Base-by-base conservation (phyloP, 2,329 filamentous ascomycete species). In the Periconia digitata region DNA sequence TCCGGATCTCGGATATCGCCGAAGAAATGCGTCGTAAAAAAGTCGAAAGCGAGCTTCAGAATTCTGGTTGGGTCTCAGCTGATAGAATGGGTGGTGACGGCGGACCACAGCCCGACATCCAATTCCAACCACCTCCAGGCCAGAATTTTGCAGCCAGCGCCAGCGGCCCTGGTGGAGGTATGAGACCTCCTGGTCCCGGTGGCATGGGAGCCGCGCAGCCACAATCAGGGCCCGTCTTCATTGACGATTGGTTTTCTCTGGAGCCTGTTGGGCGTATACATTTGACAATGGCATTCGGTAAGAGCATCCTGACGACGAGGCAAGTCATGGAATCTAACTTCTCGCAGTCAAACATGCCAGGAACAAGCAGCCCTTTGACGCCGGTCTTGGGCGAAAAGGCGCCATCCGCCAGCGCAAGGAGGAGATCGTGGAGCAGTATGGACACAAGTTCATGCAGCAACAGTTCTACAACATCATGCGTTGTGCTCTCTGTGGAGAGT, bases 401-500 rank as follows among this genome's bases (percentile, higher is more conserved):
- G 94, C 94, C 55, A 91, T 99, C 59, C 90, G 94, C 59, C 92
- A 99, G 75, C 90, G 90, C 67, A 99, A 99, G 77, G 94, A 99
- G 73, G 92, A 97, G 66, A 87, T 99, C 4, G 90, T 96, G 75
- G 94, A 99, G 76, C 96, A 96, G 79, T 96, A 96, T 70, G 94
- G 94, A 41, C 94, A 99, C 85, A 99, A 97, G 76, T 99, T 99
- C 68, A 87, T 97, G 47, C 89, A 94, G 66, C 92, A 96, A 71
- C 94, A 96, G 72, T 99, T 99, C 74, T 99, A 97, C 85, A 99
- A 97, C 80, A 96, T 99, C 68, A 99, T 99, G 94, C 92, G 94
- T 54, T 99, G 94, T 74, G 94, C 94, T 13, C 85, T 97, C 29
- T 99, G 94, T 70, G 94, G 92, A 51, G 94, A 99, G 60, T 97